phyloP scores from a whole-genome alignment of 2,329 filamentous ascomycete species.

The Penicillium sp. region DNA sequence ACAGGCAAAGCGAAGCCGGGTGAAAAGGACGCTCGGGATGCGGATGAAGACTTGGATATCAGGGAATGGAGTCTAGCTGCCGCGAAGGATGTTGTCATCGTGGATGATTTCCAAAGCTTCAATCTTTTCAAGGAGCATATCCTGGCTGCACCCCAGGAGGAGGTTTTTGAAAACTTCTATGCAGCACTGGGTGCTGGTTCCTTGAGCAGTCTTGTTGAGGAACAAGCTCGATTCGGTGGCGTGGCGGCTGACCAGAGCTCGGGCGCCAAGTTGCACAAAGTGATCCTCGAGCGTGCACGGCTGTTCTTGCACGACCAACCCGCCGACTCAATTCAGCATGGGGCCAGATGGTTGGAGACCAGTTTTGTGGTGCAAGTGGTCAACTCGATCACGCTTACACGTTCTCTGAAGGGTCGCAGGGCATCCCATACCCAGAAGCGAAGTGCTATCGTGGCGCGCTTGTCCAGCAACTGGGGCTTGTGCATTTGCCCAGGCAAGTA shows the following conservation, averaged over 20 bases:
- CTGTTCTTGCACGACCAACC: slow-evolving; percentile 87
- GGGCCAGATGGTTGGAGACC: slow-evolving; percentile 87
- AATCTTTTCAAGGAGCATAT: slow-evolving; percentile 83
- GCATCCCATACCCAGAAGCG: slow-evolving; percentile 73
- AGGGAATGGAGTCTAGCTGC: slow-evolving; percentile 77
- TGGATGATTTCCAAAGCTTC: slow-evolving; percentile 88
- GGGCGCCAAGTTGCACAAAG: slow-evolving; percentile 71
- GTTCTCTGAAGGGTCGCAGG: slow-evolving; percentile 70
- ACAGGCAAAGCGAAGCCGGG: slow-evolving; percentile 21
- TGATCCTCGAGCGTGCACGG: slow-evolving; percentile 83
- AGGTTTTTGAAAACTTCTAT: slow-evolving; percentile 83
- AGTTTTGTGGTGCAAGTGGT: slow-evolving; percentile 78
- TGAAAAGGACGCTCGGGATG: slow-evolving; percentile 49
- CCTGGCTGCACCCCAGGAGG: slow-evolving; percentile 87
- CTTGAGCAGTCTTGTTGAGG: slow-evolving; percentile 75
- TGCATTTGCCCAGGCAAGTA: slow-evolving; percentile 72
- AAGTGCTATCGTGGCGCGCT: slow-evolving; percentile 68
- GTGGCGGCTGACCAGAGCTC: slow-evolving; percentile 66
- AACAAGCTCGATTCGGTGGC: slow-evolving; percentile 72
- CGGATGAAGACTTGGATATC: slow-evolving; percentile 66
- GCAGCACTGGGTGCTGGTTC: slow-evolving; percentile 73
- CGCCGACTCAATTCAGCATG: slow-evolving; percentile 77
- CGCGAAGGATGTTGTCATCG: slow-evolving; percentile 71
- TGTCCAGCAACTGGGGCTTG: slow-evolving; percentile 64
- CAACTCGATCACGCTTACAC: slow-evolving; percentile 72